Evolutionary conservation across 2,329 filamentous ascomycete species (phyloP).

Genomic region (Colletotrichum neosansevieriae): DNA sequence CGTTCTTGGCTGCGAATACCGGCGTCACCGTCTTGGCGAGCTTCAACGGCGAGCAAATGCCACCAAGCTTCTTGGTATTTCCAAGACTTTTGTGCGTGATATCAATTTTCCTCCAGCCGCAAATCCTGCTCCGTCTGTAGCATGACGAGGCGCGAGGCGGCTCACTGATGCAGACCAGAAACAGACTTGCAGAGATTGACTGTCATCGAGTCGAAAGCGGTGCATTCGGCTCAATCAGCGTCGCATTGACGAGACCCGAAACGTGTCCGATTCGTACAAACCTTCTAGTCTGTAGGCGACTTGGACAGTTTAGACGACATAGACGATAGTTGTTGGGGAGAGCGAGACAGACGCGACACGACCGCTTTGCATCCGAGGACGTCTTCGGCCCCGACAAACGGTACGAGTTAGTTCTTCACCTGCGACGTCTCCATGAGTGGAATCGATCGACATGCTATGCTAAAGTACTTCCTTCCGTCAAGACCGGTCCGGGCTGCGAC

Average conservation of each 20-base stretch:
- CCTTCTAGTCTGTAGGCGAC: background rate
- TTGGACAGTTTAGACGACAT: background rate
- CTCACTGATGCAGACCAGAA: background rate
- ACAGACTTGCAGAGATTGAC: background rate
- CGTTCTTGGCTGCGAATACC: conserved; percentile 8
- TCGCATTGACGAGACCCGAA: conserved; percentile 1
- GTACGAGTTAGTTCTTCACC: too few species aligned
- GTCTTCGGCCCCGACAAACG: conserved; percentile 17
- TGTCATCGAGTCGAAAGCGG: background rate
- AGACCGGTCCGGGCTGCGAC: background rate
- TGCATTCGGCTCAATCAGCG: background rate
- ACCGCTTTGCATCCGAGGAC: conserved; percentile 17
- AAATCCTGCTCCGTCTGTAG: background rate
- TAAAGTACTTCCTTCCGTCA: too few species aligned
- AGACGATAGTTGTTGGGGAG: too few species aligned
- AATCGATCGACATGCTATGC: too few species aligned
- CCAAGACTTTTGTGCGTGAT: conserved; percentile 8
- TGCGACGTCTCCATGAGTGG: too few species aligned
- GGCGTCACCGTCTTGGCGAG: conserved; percentile 14
- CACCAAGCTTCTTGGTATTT: conserved; percentile 4
- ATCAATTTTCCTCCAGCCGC: conserved; percentile 3
- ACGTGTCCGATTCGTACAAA: background rate
- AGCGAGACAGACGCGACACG: background rate
- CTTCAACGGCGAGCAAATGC: background rate
- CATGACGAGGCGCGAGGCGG: background rate